Base-by-base conservation (phyloP, 106 monocot species). In the Dendrobium nobile region DNA sequence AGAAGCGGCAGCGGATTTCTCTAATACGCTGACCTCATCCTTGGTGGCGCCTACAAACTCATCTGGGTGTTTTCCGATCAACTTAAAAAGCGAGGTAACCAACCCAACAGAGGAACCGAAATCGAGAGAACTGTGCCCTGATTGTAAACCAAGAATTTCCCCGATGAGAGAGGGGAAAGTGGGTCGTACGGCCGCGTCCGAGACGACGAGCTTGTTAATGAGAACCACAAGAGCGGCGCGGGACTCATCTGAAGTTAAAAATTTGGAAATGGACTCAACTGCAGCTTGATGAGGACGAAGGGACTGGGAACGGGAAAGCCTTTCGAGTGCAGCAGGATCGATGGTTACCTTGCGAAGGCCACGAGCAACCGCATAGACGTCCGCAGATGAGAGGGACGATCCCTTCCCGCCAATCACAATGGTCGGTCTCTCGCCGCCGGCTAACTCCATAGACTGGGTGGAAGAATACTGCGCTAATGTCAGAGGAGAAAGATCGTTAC, bases 141-240 rank as follows among this genome's bases (percentile, higher is more conserved):
- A 68, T 0, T 75, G 31, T 5, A 87, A 76, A 31, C 79, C 78
- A 28, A 91, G 77, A 16, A 83, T 58, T 51, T 90, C 75, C 68
- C 85, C 85, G 41, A 90, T 82, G 5, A 94, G 79, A 24, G 9
- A 3, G 15, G 90, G 86, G 77, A 94, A 42, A 54, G 48, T 27
- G n/a, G 81, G 79, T 17, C 90, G 85, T 33, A 88, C 54, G 8
- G 77, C 40, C 22, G 89, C 80, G 27, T 92, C 92, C 19, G 94
- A 77, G 74, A 85, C 42, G 72, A 92, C 33, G 67, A 94, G 86
- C 85, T 98, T 98, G 89, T 88, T 88, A 77, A 98, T 79, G 77
- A 98, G 84, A 16, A 98, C 92, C 47, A 76, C 86, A 56, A 94
- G 86, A 31, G 92, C 81, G 19, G 94, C 92, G 26, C 94, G 94